These are phyloP conservation scores for Wilcoxina mikolae DNA, from an alignment of 495 filamentous ascomycete species.

Conservation along the genomic window DNA sequence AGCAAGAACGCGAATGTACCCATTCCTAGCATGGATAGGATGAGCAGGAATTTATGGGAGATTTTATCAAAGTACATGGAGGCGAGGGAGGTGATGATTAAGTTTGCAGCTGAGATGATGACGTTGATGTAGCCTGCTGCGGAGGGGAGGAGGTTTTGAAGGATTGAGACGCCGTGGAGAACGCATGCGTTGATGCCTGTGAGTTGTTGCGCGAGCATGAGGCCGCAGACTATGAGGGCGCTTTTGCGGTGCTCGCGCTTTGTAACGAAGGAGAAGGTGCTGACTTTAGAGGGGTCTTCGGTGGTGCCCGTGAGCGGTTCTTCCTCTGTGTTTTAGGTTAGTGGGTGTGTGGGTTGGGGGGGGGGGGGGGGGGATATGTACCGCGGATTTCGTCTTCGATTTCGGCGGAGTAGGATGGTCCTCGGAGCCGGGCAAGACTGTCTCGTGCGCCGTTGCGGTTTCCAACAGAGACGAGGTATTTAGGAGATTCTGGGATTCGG, in stretches of 20 bases:
- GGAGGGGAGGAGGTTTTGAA: constrained; percentile 59
- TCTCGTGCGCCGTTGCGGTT: constrained; percentile 23
- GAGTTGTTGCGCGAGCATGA: constrained; percentile 89
- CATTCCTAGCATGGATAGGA: constrained; percentile 71
- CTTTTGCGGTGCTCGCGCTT: constrained; percentile 49
- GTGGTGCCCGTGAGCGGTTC: constrained; percentile 1
- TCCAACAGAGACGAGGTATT: constrained; percentile 62
- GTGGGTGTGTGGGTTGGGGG: background rate
- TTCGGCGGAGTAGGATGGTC: background rate
- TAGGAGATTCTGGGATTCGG: constrained; percentile 68
- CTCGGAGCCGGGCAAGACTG: constrained; percentile 3
- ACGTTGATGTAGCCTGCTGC: constrained; percentile 70
- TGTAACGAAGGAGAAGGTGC: constrained; percentile 11
- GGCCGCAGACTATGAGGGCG: constrained; percentile 67
- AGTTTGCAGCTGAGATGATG: constrained; percentile 69
- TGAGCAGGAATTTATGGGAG: constrained; percentile 67
- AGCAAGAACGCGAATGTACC: constrained; percentile 57
- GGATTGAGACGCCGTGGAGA: constrained; percentile 89
- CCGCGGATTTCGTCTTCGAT: constrained; percentile 1
- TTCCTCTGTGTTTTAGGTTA: background rate
- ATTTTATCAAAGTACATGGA: constrained; percentile 75
- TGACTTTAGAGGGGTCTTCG: constrained; percentile 10
- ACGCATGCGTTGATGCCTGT: constrained; percentile 91
- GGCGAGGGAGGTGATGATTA: constrained; percentile 62
- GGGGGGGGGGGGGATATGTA: background rate